phyloP scores from a whole-genome alignment of 805 yeast species.

The Ogataea salicorniae region DNA sequence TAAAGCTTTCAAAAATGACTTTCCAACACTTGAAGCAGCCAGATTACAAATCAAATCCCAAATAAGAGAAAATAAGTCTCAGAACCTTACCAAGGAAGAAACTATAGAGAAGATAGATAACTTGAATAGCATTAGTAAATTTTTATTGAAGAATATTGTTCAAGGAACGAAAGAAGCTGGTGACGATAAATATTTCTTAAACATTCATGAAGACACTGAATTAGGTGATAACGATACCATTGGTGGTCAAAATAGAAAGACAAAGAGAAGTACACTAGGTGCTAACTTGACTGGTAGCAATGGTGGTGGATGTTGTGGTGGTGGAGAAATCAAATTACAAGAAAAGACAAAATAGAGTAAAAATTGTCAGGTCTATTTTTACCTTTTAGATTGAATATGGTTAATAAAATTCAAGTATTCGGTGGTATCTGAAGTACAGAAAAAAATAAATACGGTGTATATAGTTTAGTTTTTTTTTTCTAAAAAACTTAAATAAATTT shows the following conservation, averaged over 20 bases:
- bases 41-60: conserved; percentile 55
- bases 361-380: no score
- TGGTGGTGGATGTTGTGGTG: conserved; percentile 57
- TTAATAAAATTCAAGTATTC: no score
- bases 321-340: conserved; percentile 35
- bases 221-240: conserved; percentile 85
- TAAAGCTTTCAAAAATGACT: conserved; percentile 52
- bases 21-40: conserved; percentile 49
- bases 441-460: conserved; percentile 15
- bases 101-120: conserved; percentile 47
- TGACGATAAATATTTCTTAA: conserved; percentile 46
- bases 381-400: no score
- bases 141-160: conserved; percentile 73
- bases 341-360: conserved; percentile 9
- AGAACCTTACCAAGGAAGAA: conserved; percentile 43
- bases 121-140: conserved; percentile 64
- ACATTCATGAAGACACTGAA: conserved; percentile 78
- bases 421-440: neutral
- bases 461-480: neutral
- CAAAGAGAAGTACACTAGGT: conserved; percentile 30
- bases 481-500: conserved; percentile 18
- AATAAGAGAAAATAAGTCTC: conserved; percentile 31
- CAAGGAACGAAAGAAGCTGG: conserved; percentile 57
- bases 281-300: conserved; percentile 28
- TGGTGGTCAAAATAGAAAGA: conserved; percentile 34